Evolutionary conservation across 768 basidiomycete species (phyloP), one percentile per base, ranked within the genome.

Genomic region (Boletus rubroflammeus): DNA sequence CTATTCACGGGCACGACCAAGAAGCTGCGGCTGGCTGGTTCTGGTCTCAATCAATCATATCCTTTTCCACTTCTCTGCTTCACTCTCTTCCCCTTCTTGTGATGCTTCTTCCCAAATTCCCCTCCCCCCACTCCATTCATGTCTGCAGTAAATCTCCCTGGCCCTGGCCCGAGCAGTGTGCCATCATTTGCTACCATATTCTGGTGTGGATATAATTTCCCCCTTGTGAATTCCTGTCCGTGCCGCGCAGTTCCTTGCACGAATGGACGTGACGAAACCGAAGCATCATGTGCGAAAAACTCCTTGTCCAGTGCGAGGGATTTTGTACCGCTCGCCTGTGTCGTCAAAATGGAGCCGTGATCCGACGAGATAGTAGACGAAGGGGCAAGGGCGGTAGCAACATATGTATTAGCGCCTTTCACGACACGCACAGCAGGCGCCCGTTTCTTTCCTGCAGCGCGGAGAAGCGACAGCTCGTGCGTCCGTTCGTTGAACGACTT

Each of bases 41-140:
- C n/a, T n/a, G n/a, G n/a, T n/a, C n/a, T 35, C 23, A 21, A 31
- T 69, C 65, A 81, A 68, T 97, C 96, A 62, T 98, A 98, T 23
- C 96, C 96, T 65, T 83, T 88, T 14, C 96, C 96, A 65, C 92
- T 93, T 57, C 96, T 77, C 71, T 95, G 89, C 74, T 98, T 98
- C 45, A 81, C 81, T 45, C 85, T 74, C 66, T 88, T 86, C 72
- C 78, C 73, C 67, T 86, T 88, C 73, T 93, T 97, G 75, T 93
- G 89, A 60, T 84, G 85, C 67, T 91, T 93, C 76, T 95, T 96
- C 15, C 80, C 82, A 1, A 69, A 61, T 17, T 61, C 69, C 56
- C 67, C 62, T 57, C 61, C 56, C 50, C 74, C 64, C 58, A 56
- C 60, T 43, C 61, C 76, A 50, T 73, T 74, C 36, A 81, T 51